Percentiles rank a stretch among this genome's conserved stretches.
phyloP scores from a whole-genome alignment of 148 eudicot genomes.

The Fagopyrum homotropicum region DNA sequence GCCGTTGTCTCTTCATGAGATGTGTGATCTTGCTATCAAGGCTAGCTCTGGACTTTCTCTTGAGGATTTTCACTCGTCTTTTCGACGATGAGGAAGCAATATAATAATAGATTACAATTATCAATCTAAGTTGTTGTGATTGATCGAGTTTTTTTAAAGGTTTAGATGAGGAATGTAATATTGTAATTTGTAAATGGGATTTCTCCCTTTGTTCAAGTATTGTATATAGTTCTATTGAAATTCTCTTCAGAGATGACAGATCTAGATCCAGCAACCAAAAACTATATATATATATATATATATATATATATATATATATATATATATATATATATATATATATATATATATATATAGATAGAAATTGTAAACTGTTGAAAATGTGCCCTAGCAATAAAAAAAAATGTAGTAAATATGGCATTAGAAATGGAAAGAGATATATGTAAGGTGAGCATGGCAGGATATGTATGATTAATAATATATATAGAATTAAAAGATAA shows the following conservation, averaged over 20 bases:
- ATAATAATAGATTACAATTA: not conserved
- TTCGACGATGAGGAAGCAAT: not conserved
- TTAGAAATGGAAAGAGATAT: no score
- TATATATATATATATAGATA: no score
- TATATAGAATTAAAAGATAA: no score
- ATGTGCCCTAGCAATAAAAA: no score
- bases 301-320: no score
- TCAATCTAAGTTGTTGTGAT: not conserved
- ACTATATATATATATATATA: no score
- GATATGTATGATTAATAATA: no score
- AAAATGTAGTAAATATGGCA: no score
- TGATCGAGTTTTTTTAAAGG: no score
- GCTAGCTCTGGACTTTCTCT: constrained; percentile 23
- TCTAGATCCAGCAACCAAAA: not conserved
- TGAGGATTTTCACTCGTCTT: constrained; percentile 15
- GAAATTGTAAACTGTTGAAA: no score
- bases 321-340: no score
- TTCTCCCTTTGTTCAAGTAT: not conserved
- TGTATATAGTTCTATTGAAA: not conserved
- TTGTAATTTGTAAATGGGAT: not conserved
- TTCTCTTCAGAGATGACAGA: not conserved
- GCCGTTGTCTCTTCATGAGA: constrained; percentile 28
- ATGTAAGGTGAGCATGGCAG: no score
- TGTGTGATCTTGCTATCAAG: constrained; percentile 37
- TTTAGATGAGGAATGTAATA: not conserved